A percentile compares a stretch with the other conserved stretches of the same genome.
phyloP scores from a whole-genome alignment of 257 asterid genomes.

The Scutellaria baicalensis region DNA sequence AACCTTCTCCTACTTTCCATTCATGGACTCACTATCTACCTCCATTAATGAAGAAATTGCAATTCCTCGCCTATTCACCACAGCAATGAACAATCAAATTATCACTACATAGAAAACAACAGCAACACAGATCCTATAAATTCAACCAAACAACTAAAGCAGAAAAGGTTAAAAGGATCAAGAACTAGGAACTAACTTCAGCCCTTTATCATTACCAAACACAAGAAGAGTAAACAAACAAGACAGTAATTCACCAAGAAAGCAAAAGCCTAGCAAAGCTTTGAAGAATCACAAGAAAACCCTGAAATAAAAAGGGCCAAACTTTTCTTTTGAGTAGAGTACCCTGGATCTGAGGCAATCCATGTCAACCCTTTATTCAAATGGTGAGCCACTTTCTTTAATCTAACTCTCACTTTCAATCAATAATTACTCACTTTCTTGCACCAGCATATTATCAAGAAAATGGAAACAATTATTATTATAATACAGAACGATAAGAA shows the following conservation, averaged over 20 bases:
- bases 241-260: conserved; percentile 25
- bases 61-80: no score
- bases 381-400: conserved; percentile 25
- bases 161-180: conserved; percentile 4
- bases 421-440: conserved; percentile 24
- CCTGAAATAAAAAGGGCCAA: conserved; percentile 44
- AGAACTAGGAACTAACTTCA: conserved; percentile 20
- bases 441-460: conserved; percentile 19
- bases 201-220: conserved; percentile 25
- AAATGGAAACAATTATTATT: neutral
- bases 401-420: conserved; percentile 33
- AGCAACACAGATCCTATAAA: conserved; percentile 25
- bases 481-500: neutral
- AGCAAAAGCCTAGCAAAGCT: conserved; percentile 31
- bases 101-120: neutral
- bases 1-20: neutral
- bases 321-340: conserved; percentile 32
- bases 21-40: conserved; percentile 24
- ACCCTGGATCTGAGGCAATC: conserved; percentile 95
- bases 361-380: conserved; percentile 51
- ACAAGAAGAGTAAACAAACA: conserved; percentile 13
- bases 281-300: conserved; percentile 65
- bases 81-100: no score
- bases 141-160: conserved; percentile 31
- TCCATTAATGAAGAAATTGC: neutral